These are phyloP conservation scores for Psophocarpus tetragonolobus DNA, from an alignment of 306 rosid genomes.

Conservation along the genomic window DNA sequence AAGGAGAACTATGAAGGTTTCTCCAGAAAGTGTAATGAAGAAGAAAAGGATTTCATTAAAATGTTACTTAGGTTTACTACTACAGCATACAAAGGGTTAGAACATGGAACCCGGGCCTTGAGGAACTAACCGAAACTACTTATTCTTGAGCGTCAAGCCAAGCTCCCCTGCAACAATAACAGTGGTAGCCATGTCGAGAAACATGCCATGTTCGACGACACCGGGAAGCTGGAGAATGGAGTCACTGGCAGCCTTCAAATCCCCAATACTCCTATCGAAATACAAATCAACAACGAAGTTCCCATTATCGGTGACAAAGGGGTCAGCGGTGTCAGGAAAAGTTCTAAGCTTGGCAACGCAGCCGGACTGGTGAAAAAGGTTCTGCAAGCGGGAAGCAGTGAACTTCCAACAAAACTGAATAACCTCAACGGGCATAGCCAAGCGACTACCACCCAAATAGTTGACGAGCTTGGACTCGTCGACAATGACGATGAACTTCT, in stretches of 20 bases:
- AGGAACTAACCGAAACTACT: conserved; percentile 38
- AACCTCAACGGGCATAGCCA: conserved; percentile 88
- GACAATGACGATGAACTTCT: conserved; percentile 72
- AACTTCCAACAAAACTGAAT: conserved; percentile 80
- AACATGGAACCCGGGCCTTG: conserved; percentile 7
- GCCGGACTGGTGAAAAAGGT: conserved; percentile 54
- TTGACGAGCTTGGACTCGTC: conserved; percentile 80
- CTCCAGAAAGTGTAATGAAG: conserved; percentile 27
- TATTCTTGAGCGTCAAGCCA: conserved; percentile 67
- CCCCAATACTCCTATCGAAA: conserved; percentile 68
- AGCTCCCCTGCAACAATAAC: conserved; percentile 87
- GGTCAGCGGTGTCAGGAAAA: conserved; percentile 42
- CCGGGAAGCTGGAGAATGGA: conserved; percentile 72
- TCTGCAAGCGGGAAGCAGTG: conserved; percentile 55
- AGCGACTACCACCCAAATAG: conserved; percentile 68
- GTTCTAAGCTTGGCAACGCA: conserved; percentile 72
- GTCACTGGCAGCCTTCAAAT: conserved; percentile 76
- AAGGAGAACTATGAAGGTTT: conserved; percentile 22
- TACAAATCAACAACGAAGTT: conserved; percentile 77
- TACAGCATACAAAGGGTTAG: conserved; percentile 42
- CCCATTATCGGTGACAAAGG: conserved; percentile 77
- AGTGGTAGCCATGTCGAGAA: conserved; percentile 82
- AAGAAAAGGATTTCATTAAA: neutral
- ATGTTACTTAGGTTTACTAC: too few species aligned
- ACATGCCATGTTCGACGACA: conserved; percentile 95